Evolutionary conservation across 148 eudicot species (phyloP), one percentile per base, ranked within the genome.

Genomic region (Cornus controversa): DNA sequence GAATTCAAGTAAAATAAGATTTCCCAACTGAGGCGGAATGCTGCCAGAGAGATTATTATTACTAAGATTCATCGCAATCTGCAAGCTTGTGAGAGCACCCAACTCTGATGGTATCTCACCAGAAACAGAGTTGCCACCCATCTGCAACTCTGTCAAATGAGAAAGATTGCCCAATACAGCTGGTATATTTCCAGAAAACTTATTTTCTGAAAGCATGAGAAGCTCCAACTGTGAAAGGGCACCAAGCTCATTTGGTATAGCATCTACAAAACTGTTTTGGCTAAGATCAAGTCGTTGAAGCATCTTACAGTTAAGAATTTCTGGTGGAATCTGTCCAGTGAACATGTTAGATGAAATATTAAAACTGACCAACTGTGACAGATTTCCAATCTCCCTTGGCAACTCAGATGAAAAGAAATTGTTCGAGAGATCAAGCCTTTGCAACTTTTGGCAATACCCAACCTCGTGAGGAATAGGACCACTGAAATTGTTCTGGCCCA

Each of bases 241-340:
- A 26, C 99, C 99, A 24, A 96, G 75, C 82, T 93, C 93, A 74
- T 70, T 74, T 0, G 98, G 97, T 28, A 96, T 81, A 40, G 70
- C 74, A 68, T 81, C 92, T 8, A 70, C 75, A 77, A 96, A 93
- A 54, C 84, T 75, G 75, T 96, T 96, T 63, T 76, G 80, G 83
- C 99, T 90, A 66, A 96, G 89, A 84, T 96, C 99, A 64, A 96
- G 97, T 67, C 98, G 90, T 78, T 93, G 99, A 80, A 96, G 92
- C 83, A 77, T 83, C 87, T 86, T 93, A 88, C 99, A 96, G 78
- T 82, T 87, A 29, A 82, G 80, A 69, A 96, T 91, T 66, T 91
- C 91, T 24, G 66, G 75, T 37, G 98, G 98, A 62, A 96, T 82
- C 58, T 36, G 45, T 27, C 99, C 99, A 0, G 79, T 89, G 70